Evolutionary conservation across 2,329 filamentous ascomycete genomes (phyloP), one percentile per base, ranked within the genome.

Genomic region (Amauroascus niger): DNA sequence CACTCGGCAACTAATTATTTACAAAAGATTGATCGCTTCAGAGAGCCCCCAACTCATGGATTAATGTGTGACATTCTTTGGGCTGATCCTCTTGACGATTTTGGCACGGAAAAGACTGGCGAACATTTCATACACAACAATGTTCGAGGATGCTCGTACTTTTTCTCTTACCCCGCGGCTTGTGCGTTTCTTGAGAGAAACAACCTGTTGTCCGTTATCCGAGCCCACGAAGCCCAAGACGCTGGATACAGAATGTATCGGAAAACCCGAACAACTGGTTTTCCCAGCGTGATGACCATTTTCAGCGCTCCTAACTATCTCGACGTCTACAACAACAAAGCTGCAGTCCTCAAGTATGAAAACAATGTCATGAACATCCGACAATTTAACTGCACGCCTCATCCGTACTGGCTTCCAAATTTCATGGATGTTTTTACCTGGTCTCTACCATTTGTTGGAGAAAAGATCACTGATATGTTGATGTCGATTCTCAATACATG

Each of bases 401-500:
- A 98, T 70, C 93, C 93, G 6, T 98, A 98, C 77, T 98, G 93
- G 93, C 81, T 98, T 47, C 93, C 93, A 53, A 98, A 98, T 76
- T 98, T 98, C 69, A 98, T 98, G 93, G 93, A 98, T 66, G 93
- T 98, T 59, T 98, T 98, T 69, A 98, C 93, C n/a, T 98, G 93
- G 93, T 98, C 93, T 32, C 78, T 98, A 57, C 93, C 93, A 0
- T 98, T 98, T 72, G 93, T 98, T 22, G 91, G 93, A 58, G 93
- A 98, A 73, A 98, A 98, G 79, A 90, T 98, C 66, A 97, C 93
- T 16, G 93, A 98, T 66, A 98, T 98, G 93, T 82, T 98, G 60
- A 96, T 98, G 67, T 91, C 90, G 40, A 98, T 98, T 65, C 78
- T 98, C 62, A 96, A 94, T 76, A 97, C 88, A 16, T 97, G 90